Evolutionary conservation across 306 rosid species (phyloP).

Genomic region (Cicer cuneatum): DNA sequence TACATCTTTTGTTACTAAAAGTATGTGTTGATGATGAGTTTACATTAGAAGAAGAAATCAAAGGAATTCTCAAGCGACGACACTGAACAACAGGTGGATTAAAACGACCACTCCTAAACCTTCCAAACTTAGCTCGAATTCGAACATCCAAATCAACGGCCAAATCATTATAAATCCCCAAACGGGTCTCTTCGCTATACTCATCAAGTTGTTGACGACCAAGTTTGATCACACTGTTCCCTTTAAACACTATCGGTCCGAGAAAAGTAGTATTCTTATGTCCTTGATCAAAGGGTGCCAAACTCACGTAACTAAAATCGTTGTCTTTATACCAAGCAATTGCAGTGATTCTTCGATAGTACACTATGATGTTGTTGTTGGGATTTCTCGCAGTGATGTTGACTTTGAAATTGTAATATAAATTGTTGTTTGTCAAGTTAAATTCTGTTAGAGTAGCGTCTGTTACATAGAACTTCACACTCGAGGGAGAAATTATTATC

Average conservation of each 20-base stretch:
- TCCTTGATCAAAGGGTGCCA: constrained; percentile 50
- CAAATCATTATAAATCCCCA: constrained; percentile 27
- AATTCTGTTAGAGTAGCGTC: constrained; percentile 43
- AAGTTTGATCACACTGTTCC: constrained; percentile 14
- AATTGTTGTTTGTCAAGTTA: constrained; percentile 33
- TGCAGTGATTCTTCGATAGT: constrained; percentile 37
- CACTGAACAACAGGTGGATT: constrained; percentile 43
- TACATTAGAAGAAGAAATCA: constrained; percentile 17
- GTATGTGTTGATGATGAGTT: neutral
- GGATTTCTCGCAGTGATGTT: constrained; percentile 47
- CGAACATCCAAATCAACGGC: constrained; percentile 44
- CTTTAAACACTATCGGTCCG: constrained; percentile 30
- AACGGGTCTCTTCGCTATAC: constrained; percentile 38
- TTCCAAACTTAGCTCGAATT: constrained; percentile 20
- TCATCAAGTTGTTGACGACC: constrained; percentile 34
- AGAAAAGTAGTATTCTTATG: constrained; percentile 48
- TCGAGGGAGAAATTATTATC: constrained; percentile 29
- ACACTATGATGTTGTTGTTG: constrained; percentile 39
- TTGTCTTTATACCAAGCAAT: constrained; percentile 47
- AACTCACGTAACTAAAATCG: neutral
- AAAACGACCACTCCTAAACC: neutral
- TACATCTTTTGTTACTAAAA: constrained; percentile 39
- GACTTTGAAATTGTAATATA: constrained; percentile 39
- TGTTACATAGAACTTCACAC: constrained; percentile 39
- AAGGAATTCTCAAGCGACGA: constrained; percentile 39